These are phyloP conservation scores for Mycosarcoma mackinlayi DNA, from an alignment of 1,284 basidiomycete genomes.

Conservation along the genomic window DNA sequence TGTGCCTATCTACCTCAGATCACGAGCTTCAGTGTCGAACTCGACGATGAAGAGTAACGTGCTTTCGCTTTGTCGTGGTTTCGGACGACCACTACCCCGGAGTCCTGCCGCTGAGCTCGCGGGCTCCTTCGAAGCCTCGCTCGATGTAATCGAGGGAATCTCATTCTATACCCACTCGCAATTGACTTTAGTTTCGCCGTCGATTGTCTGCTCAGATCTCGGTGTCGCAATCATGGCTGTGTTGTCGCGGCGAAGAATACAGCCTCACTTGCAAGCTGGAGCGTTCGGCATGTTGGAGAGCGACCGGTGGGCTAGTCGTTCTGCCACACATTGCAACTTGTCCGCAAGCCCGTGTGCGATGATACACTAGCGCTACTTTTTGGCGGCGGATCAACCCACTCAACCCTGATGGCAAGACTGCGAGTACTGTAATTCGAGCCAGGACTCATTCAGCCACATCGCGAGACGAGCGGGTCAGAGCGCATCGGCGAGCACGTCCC, in stretches of 20 bases:
- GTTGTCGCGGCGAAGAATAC: too few species aligned
- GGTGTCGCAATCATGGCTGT: background rate
- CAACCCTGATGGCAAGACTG: background rate
- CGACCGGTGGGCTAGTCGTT: too few species aligned
- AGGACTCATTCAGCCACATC: too few species aligned
- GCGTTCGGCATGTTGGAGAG: too few species aligned
- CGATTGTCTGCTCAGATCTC: background rate
- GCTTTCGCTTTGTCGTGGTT: background rate
- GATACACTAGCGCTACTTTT: background rate
- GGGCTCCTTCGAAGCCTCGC: too few species aligned
- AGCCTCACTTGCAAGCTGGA: too few species aligned
- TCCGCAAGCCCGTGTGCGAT: background rate
- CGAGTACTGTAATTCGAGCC: too few species aligned
- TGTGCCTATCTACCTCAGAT: conserved; percentile 92
- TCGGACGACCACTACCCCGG: too few species aligned
- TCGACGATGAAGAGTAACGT: conserved; percentile 35
- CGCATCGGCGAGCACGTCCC: too few species aligned
- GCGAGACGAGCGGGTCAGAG: too few species aligned
- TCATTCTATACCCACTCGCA: background rate
- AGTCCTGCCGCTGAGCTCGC: too few species aligned
- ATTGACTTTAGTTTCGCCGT: conserved; percentile 6
- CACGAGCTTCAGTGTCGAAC: conserved; percentile 70
- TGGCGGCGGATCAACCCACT: conserved; percentile 8
- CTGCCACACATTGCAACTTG: background rate
- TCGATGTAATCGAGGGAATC: too few species aligned